These are phyloP conservation scores for Medicago ruthenica DNA, from an alignment of 306 rosid genomes.

Conservation along the genomic window DNA sequence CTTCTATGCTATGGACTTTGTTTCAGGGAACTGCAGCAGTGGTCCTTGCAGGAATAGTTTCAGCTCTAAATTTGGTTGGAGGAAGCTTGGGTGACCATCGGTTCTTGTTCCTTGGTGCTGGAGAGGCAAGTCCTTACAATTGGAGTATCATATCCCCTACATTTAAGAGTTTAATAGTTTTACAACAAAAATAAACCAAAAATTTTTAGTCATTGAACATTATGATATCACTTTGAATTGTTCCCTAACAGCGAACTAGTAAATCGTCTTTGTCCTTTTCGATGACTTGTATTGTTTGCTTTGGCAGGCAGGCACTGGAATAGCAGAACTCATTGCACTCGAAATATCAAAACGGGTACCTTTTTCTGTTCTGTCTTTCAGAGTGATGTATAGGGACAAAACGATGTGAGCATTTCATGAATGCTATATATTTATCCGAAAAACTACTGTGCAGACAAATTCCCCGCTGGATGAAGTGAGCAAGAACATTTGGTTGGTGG, in stretches of 20 bases:
- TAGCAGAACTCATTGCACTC: slow-evolving; percentile 96
- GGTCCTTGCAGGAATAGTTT: slow-evolving; percentile 88
- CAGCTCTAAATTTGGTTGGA: slow-evolving; percentile 72
- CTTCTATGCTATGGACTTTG: slow-evolving; percentile 27
- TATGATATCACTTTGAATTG: slow-evolving; percentile 16
- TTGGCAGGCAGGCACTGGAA: slow-evolving; percentile 98
- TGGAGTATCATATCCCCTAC: slow-evolving; percentile 5
- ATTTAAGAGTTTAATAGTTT: slow-evolving; percentile 25
- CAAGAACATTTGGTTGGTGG: slow-evolving; percentile 87
- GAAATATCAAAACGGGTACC: slow-evolving; percentile 87
- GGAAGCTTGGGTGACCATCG: slow-evolving; percentile 82
- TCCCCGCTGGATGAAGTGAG: slow-evolving; percentile 79
- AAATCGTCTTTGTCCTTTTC: slow-evolving; percentile 26
- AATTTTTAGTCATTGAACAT: too few species aligned
- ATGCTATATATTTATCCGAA: slow-evolving; percentile 16
- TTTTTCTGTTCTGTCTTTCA: background rate
- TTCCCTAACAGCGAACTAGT: background rate
- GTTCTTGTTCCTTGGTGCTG: slow-evolving; percentile 95
- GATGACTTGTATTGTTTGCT: slow-evolving; percentile 49
- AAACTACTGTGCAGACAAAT: slow-evolving; percentile 71
- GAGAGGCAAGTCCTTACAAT: slow-evolving; percentile 68
- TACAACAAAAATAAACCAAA: background rate
- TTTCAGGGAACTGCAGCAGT: slow-evolving; percentile 98
- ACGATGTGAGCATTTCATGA: slow-evolving; percentile 30
- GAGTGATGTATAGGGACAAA: background rate